These are phyloP conservation scores for Sparassis latifolia DNA, from an alignment of 1,284 basidiomycete species.

Conservation along the genomic window DNA sequence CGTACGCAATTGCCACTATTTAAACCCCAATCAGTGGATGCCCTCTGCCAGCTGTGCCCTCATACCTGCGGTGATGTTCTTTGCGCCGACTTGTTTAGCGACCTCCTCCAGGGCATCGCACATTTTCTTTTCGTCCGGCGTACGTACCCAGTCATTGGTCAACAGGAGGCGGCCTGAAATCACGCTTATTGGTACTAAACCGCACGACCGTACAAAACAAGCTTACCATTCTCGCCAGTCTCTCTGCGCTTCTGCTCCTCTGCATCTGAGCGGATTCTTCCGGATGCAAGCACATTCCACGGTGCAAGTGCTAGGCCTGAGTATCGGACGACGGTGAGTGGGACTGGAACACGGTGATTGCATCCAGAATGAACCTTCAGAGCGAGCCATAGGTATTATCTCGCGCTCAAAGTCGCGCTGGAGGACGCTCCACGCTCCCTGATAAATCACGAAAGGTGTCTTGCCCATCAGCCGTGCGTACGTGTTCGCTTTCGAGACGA, in stretches of 20 bases:
- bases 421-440: too few species aligned
- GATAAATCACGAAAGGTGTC: too few species aligned
- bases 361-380: too few species aligned
- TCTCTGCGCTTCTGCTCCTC: conserved; percentile 36
- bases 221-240: conserved; percentile 36
- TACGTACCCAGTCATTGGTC: conserved; percentile 33
- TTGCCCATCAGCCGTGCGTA: too few species aligned
- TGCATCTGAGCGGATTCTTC: conserved; percentile 41
- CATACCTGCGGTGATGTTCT: conserved; percentile 19
- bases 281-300: conserved; percentile 44
- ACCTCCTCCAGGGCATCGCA: conserved; percentile 40
- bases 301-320: conserved; percentile 41
- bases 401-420: too few species aligned
- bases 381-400: too few species aligned
- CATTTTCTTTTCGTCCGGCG: conserved; percentile 32
- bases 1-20: conserved; percentile 41
- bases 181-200: neutral
- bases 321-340: too few species aligned
- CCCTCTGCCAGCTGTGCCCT: conserved; percentile 19
- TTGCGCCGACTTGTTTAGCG: conserved; percentile 34
- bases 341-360: too few species aligned
- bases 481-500: too few species aligned
- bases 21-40: neutral
- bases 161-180: conserved; percentile 20
- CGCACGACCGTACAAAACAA: too few species aligned